Conservation (phyloP, 371 early-diverging fungal species). For the Actinomucor elegans region DNA sequence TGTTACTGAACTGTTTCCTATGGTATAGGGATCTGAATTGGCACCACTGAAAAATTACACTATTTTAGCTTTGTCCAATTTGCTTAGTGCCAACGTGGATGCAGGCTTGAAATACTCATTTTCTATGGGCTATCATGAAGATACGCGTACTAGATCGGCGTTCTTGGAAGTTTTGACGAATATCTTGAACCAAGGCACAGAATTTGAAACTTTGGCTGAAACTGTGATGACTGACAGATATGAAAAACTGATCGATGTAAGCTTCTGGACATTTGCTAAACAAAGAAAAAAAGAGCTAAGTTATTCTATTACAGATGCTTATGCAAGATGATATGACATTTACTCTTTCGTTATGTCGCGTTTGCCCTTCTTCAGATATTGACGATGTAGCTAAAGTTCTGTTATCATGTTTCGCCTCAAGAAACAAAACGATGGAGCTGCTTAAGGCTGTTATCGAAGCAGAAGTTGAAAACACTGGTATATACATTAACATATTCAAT, state of each 20-base stretch:
- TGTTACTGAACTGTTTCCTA: background rate
- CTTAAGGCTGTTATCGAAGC: slow-evolving; percentile 77
- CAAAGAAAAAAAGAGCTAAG: background rate
- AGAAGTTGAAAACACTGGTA: slow-evolving; percentile 78
- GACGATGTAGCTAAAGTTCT: slow-evolving; percentile 79
- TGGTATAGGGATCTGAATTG: slow-evolving; percentile 48
- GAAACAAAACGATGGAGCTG: slow-evolving; percentile 63
- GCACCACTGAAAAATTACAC: slow-evolving; percentile 73
- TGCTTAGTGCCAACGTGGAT: slow-evolving; percentile 87
- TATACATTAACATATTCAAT: background rate
- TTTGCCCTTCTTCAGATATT: slow-evolving; percentile 78
- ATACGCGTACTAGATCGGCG: slow-evolving; percentile 76
- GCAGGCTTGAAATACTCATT: slow-evolving; percentile 84
- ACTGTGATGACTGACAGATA: slow-evolving; percentile 69
- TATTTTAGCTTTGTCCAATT: slow-evolving; percentile 80
- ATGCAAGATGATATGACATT: slow-evolving; percentile 65
- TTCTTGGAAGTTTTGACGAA: slow-evolving; percentile 89
- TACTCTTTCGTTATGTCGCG: slow-evolving; percentile 77
- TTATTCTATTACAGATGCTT: slow-evolving; percentile 35
- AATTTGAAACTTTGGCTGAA: slow-evolving; percentile 77
- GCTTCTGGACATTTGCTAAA: slow-evolving; percentile 6
- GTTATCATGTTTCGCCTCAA: slow-evolving; percentile 74
- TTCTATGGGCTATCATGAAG: slow-evolving; percentile 87
- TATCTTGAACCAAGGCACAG: slow-evolving; percentile 79
- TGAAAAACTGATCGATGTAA: slow-evolving; percentile 66